phyloP scores from a whole-genome alignment of 2,329 filamentous ascomycete species.

The Fusarium zealandicum region DNA sequence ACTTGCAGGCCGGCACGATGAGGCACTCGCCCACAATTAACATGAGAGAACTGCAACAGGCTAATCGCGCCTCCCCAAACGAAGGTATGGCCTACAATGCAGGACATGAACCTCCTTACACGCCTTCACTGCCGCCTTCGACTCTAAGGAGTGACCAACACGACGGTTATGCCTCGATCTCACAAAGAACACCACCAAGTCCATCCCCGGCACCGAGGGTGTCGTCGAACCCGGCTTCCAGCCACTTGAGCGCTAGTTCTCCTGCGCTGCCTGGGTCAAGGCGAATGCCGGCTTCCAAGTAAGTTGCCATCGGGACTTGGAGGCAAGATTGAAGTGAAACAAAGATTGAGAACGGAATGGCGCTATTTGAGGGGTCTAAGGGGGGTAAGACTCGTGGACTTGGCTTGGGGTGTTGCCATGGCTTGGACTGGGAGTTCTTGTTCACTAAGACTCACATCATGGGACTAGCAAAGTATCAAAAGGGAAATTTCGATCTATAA shows the following conservation, averaged over 20 bases:
- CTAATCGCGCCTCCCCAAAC: not conserved
- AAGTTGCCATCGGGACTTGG: not conserved
- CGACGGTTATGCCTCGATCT: not conserved
- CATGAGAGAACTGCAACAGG: not conserved
- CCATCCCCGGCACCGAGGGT: constrained; percentile 33
- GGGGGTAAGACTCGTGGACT: too few species aligned
- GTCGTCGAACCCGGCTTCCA: not conserved
- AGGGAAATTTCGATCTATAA: too few species aligned
- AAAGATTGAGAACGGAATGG: too few species aligned
- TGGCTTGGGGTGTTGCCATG: too few species aligned
- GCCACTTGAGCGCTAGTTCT: not conserved
- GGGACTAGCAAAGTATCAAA: not conserved
- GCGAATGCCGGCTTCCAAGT: not conserved
- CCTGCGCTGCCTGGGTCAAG: not conserved
- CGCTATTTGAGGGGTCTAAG: too few species aligned
- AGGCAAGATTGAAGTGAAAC: not conserved
- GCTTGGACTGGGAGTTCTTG: too few species aligned
- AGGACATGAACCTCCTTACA: not conserved
- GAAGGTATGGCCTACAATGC: not conserved
- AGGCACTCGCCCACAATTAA: not conserved
- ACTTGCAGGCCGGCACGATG: not conserved
- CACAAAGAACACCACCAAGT: constrained; percentile 27
- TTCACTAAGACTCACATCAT: not conserved
- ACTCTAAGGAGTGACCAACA: not conserved
- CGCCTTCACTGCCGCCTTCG: constrained; percentile 6